These are phyloP conservation scores for Colletotrichum magnum DNA, from an alignment of 2,329 filamentous ascomycete species.

Conservation along the genomic window DNA sequence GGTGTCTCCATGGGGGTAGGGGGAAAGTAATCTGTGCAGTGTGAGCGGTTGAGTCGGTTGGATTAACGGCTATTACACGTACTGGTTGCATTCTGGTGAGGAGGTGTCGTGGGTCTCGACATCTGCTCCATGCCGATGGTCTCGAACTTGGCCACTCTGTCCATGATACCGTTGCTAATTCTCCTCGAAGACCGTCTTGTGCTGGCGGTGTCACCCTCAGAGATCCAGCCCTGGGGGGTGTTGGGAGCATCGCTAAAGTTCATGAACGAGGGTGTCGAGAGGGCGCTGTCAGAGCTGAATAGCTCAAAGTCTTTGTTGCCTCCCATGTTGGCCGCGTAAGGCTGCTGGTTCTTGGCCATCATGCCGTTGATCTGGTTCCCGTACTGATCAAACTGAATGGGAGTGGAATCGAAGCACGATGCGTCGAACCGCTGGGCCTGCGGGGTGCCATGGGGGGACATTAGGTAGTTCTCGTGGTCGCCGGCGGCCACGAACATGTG, in stretches of 20 bases:
- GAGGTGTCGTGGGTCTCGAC: constrained; percentile 73
- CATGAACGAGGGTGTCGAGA: constrained; percentile 66
- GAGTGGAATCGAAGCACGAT: constrained; percentile 59
- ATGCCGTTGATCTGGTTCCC: constrained; percentile 59
- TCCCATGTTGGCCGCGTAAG: constrained; percentile 57
- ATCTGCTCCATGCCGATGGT: constrained; percentile 60
- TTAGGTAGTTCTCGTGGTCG: constrained; percentile 68
- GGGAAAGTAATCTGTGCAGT: constrained; percentile 70
- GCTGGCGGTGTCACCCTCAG: constrained; percentile 62
- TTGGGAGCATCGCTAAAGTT: constrained; percentile 64
- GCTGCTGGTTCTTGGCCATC: constrained; percentile 62
- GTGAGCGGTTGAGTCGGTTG: constrained; percentile 41
- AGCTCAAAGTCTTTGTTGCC: constrained; percentile 64
- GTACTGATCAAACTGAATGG: constrained; percentile 63
- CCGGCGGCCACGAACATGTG: constrained; percentile 48
- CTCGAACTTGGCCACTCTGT: constrained; percentile 73
- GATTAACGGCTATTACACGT: constrained; percentile 49
- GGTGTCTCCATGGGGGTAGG: constrained; percentile 79
- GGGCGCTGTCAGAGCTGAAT: constrained; percentile 60
- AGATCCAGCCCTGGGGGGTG: constrained; percentile 61
- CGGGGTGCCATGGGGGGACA: constrained; percentile 70
- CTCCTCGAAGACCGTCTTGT: constrained; percentile 61
- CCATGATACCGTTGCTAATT: constrained; percentile 73
- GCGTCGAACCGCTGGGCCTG: constrained; percentile 67
- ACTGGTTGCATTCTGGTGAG: constrained; percentile 72